Evolutionary conservation across 1,284 basidiomycete species (phyloP).

Genomic region (Malassezia equina): DNA sequence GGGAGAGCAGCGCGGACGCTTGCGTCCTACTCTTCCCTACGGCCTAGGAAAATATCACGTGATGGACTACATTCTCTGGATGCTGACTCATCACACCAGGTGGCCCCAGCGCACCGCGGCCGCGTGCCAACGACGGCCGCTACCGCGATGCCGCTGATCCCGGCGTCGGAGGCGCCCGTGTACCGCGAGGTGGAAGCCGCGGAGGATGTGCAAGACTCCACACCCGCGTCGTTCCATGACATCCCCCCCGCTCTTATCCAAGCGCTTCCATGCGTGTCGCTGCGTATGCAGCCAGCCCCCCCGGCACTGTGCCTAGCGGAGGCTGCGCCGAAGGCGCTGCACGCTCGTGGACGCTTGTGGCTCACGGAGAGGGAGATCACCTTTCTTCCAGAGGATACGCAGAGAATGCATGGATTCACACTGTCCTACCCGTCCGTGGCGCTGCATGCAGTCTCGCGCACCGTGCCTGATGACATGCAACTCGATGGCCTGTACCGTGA

Average conservation of each 20-base stretch:
- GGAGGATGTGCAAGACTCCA: conserved; percentile 18
- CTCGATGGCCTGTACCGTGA: not conserved
- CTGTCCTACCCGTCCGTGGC: conserved; percentile 33
- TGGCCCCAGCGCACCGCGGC: not conserved
- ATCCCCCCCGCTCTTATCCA: not conserved
- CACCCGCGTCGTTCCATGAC: conserved; percentile 23
- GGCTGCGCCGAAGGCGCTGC: not conserved
- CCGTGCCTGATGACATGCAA: conserved; percentile 25
- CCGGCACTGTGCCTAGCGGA: not conserved
- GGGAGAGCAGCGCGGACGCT: conserved; percentile 19
- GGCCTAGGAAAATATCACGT: conserved; percentile 12
- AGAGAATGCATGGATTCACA: conserved; percentile 22
- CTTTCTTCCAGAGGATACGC: conserved; percentile 20
- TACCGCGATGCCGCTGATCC: conserved; percentile 10
- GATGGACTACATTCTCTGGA: conserved; percentile 6
- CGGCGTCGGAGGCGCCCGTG: conserved; percentile 17
- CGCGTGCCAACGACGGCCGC: not conserved
- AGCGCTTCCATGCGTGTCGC: not conserved
- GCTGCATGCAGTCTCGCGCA: conserved; percentile 39
- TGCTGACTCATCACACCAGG: conserved; percentile 5
- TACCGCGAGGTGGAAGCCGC: conserved; percentile 16
- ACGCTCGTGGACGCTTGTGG: conserved; percentile 20
- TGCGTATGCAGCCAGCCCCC: conserved; percentile 1
- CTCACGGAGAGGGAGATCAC: conserved; percentile 30
- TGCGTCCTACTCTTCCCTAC: not conserved